Percentiles rank a stretch among this genome's conserved stretches.
Conservation (phyloP, 441 rosid species). For the Omphalea diandra region DNA sequence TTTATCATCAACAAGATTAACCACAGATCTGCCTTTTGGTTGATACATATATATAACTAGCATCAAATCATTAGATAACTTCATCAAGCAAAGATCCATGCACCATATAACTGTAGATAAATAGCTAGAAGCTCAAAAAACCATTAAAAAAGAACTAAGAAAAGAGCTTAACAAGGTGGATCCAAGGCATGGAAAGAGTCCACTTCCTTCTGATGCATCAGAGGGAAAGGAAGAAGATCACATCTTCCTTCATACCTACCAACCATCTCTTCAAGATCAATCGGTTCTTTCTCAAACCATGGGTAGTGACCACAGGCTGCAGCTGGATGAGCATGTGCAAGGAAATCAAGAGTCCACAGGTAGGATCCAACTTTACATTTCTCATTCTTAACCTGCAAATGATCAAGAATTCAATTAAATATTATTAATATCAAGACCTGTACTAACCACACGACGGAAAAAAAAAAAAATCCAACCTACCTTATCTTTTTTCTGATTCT, state of each 20-base stretch:
- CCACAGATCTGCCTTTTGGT: constrained; percentile 9
- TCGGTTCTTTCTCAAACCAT: not conserved
- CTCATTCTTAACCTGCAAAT: too few relatives aligned
- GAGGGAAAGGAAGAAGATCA: not conserved
- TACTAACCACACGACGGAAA: too few relatives aligned
- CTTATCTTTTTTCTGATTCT: too few relatives aligned
- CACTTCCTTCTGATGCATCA: constrained; percentile 9
- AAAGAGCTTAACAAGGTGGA: not conserved
- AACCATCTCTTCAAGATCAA: not conserved
- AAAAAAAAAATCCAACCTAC: too few relatives aligned
- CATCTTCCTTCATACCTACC: not conserved
- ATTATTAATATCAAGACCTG: too few relatives aligned
- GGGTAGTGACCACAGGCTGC: not conserved
- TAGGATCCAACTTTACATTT: not conserved
- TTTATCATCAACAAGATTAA: constrained; percentile 1
- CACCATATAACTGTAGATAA: not conserved
- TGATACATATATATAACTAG: not conserved
- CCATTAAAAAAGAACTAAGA: too few relatives aligned
- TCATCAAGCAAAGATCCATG: not conserved
- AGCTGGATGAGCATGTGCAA: not conserved
- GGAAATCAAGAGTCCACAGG: constrained; percentile 1
- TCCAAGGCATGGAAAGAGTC: constrained; percentile 11
- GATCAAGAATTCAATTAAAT: too few relatives aligned
- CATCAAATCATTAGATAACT: not conserved
- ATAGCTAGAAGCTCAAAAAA: too few relatives aligned